Conservation (phyloP, 768 basidiomycete genomes). For the Leccinum pellstonianum region DNA sequence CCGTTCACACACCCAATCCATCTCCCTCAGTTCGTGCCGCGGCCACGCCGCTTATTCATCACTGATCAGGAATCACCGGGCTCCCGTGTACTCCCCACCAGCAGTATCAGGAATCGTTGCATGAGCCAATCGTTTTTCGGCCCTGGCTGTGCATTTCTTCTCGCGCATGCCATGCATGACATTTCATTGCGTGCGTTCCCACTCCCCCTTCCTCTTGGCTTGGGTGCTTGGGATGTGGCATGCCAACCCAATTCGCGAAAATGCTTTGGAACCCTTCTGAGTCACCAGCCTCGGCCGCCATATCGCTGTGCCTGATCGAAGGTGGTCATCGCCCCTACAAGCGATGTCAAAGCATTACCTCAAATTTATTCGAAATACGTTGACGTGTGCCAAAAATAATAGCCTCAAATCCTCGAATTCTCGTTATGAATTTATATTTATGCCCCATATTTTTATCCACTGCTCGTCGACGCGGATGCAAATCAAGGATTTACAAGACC, state of each 20-base stretch:
- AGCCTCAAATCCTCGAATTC: conserved; percentile 14
- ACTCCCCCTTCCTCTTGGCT: background rate
- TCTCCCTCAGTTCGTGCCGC: background rate
- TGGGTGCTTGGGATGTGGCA: background rate
- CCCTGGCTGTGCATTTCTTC: conserved; percentile 3
- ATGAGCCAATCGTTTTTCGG: background rate
- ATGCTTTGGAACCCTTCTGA: conserved; percentile 3
- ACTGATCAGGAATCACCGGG: conserved; percentile 13
- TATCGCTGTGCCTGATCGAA: conserved; percentile 29
- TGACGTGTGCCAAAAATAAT: conserved; percentile 32
- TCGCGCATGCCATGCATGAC: conserved; percentile 1
- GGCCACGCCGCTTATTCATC: conserved; percentile 12
- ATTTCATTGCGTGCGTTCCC: background rate
- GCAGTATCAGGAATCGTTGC: conserved; percentile 15
- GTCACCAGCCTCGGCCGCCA: conserved; percentile 3
- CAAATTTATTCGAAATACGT: conserved; percentile 22
- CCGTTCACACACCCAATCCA: conserved; percentile 12
- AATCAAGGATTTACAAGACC: background rate
- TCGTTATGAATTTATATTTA: conserved; percentile 20
- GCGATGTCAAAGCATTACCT: conserved; percentile 29
- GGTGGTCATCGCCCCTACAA: conserved; percentile 11
- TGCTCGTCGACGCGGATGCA: background rate
- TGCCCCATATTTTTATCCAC: conserved; percentile 26
- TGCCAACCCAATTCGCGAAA: conserved; percentile 1
- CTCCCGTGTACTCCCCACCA: conserved; percentile 12